Base-by-base conservation (phyloP, 2,329 filamentous ascomycete genomes). In the Xenosphaeropsis pyriputrescens region DNA sequence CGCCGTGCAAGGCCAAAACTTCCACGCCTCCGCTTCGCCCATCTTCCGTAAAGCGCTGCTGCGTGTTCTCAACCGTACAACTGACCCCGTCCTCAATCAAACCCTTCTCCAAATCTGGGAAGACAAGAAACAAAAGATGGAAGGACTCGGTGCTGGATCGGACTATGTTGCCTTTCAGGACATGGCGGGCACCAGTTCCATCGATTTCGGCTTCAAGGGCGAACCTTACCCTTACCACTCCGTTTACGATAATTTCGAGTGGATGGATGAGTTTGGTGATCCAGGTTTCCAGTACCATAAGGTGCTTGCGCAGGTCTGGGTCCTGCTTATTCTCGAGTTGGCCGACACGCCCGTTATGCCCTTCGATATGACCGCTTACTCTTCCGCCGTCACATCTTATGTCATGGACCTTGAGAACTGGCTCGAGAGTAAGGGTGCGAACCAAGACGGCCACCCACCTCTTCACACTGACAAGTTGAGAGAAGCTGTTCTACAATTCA, bases 121-220 rank as follows among this genome's bases (percentile, higher is more conserved):
- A n/a, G 62, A 67, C 14, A 63, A 69, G 2, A 62, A 70, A 12
- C 67, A 61, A 16, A 62, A 70, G 19, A 63, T 96, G 1, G 75
- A 77, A 34, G 72, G 75, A 2, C 67, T 93, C 0, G 85, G 79
- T 11, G 77, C 76, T 4, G 78, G 72, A 8, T 81, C 85, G 47
- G 91, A 96, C 57, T 91, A 85, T 50, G 81, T 86, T 2, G 76
- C 86, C 2, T 98, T 96, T 57, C 89, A 93, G 58, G 75, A 89
- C 54, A 83, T 96, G 36, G 85, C 85, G 1, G 91, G 91, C 37
- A 86, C 78, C 6, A 89, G 85, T 33, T 88, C 83, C 9, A 66
- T 98, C 39, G 86, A 96, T 55, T 73, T 98, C 46, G 70, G 74
- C 18, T 96, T 98, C 52, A 58, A 63, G 29, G 82, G 81, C 33